Evolutionary conservation across 371 early-diverging fungal species (phyloP).

Genomic region (Mucor velutinosus): DNA sequence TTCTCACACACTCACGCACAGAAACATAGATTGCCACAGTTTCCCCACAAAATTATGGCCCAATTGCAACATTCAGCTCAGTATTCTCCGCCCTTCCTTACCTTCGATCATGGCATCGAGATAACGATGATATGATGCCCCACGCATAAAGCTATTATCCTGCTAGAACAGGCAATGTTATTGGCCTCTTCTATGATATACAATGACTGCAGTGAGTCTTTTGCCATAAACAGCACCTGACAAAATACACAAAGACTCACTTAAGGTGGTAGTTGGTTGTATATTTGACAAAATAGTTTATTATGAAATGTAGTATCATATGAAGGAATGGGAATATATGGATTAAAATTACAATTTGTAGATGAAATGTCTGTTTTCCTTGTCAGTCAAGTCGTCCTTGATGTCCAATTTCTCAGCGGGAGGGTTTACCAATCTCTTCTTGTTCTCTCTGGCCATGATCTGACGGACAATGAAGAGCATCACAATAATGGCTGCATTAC

Average conservation of each 20-base stretch:
- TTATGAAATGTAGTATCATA: background rate
- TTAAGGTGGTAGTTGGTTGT: background rate
- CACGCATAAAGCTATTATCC: background rate
- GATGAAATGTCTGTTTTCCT: conserved; percentile 22
- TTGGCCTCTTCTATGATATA: background rate
- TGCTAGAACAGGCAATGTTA: background rate
- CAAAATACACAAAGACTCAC: background rate
- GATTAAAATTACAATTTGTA: conserved; percentile 15
- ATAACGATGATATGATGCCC: background rate
- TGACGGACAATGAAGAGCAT: conserved; percentile 25
- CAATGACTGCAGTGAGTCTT: background rate
- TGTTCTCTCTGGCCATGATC: conserved; percentile 24
- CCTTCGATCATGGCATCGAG: background rate
- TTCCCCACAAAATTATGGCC: background rate
- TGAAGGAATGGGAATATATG: background rate
- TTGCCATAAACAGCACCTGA: background rate
- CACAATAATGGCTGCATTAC: conserved; percentile 27
- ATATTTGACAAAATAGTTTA: background rate
- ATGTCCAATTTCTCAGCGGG: background rate
- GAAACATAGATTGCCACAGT: background rate
- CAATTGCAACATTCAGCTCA: background rate
- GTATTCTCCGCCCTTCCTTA: background rate
- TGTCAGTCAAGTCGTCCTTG: conserved; percentile 30
- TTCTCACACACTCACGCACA: background rate
- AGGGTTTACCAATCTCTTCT: conserved; percentile 18